Conservation (phyloP, 2,329 filamentous ascomycete genomes). For the Aspergillus flavus region DNA sequence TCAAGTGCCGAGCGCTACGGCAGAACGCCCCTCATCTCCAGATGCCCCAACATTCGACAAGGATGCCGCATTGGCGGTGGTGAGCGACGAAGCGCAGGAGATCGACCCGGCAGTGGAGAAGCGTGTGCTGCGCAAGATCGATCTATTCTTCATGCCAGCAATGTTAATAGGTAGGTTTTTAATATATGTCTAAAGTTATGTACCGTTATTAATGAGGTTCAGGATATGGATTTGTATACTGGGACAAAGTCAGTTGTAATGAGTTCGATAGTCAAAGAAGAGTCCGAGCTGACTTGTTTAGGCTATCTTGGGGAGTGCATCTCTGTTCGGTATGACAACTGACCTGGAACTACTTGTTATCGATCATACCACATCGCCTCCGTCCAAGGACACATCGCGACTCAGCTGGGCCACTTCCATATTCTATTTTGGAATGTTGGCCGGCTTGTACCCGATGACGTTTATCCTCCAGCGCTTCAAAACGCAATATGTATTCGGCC, state of each 20-base stretch:
- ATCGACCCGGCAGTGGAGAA: constrained; percentile 59
- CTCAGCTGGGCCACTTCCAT: constrained; percentile 76
- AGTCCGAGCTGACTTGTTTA: constrained; percentile 29
- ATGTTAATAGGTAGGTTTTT: constrained; percentile 58
- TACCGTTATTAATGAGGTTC: neutral
- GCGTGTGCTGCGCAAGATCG: constrained; percentile 67
- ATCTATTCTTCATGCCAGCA: constrained; percentile 66
- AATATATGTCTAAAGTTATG: neutral
- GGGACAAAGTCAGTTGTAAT: constrained; percentile 60
- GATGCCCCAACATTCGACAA: constrained; percentile 38
- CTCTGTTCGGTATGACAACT: constrained; percentile 74
- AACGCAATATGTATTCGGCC: constrained; percentile 65
- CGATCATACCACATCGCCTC: constrained; percentile 54
- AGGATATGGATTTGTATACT: constrained; percentile 68
- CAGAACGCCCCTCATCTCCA: constrained; percentile 7
- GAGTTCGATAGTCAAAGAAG: neutral
- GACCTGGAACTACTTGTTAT: constrained; percentile 65
- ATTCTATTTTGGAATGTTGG: constrained; percentile 80
- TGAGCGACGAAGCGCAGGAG: constrained; percentile 52
- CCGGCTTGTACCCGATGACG: constrained; percentile 72
- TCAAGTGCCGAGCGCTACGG: constrained; percentile 21
- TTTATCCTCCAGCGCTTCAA: constrained; percentile 70
- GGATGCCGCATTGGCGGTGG: constrained; percentile 61
- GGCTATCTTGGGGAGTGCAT: constrained; percentile 73
- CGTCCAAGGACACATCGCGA: constrained; percentile 65